Base-by-base conservation (phyloP, 805 yeast genomes). In the Kodamaea restingae region DNA sequence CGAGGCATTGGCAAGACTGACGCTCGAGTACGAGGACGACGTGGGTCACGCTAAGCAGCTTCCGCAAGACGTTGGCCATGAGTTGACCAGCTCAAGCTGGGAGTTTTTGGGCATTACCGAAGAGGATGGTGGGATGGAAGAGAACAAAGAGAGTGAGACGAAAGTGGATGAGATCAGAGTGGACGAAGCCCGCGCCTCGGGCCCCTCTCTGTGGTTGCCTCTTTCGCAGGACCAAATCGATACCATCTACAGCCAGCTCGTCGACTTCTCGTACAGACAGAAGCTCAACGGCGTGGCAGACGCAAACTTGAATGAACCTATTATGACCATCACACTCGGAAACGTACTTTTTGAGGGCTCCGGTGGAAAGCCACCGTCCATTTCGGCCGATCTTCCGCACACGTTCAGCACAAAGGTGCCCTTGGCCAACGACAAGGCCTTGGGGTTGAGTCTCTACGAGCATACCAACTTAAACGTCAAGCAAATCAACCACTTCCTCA, bases 291-390 rank as follows among this genome's bases (percentile, higher is more conserved):
- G 70, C 0, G 51, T 57, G 4, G 17, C 40, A 1, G 48, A 41
- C 1, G 36, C 41, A 7, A 36, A 45, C 2, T 38, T 54, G 21
- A 58, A 56, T 30, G 41, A 38, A 6, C 63, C 68, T 1, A 49
- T 62, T 4, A 56, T 68, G 36, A 60, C 70, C 0, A 54, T 60
- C 6, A 60, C 72, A 1, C 54, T 70, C 17, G 76, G 76, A n/a
- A 57, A 60, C 22, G 50, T 70, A 10, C 47, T 70, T 11, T 60
- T 65, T 32, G 52, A 56, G 33, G 31, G n/a, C n/a, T 10, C 29
- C 14, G 36, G 38, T 8, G 30, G 51, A 9, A 30, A 25, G 5
- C 12, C 17, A 21, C 51, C 48, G 20, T 4, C 7, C 4, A 14
- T 18, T 14, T 32, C 32, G 7, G 35, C 28, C n/a, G n/a, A n/a